phyloP scores from a whole-genome alignment of 768 basidiomycete species.

The Multifurca ochricompacta region DNA sequence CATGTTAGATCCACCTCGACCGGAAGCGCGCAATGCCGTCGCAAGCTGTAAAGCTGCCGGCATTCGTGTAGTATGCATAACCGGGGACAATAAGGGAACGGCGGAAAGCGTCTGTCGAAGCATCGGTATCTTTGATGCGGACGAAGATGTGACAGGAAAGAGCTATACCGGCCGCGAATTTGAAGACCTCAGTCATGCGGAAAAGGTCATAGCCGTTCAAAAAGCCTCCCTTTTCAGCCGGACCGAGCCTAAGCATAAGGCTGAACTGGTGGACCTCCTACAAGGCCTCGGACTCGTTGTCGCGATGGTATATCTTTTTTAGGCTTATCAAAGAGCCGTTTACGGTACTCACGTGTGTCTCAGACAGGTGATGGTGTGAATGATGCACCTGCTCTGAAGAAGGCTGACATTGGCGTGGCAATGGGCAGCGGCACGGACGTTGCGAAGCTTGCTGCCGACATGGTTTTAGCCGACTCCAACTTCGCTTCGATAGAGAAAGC shows the following conservation, averaged over 20 bases:
- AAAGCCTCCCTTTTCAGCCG: conserved; percentile 85
- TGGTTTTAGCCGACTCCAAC: conserved; percentile 96
- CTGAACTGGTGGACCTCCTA: conserved; percentile 85
- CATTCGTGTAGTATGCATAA: conserved; percentile 94
- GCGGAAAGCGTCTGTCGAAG: conserved; percentile 96
- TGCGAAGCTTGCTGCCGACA: conserved; percentile 94
- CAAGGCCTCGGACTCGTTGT: conserved; percentile 90
- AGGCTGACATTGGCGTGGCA: conserved; percentile 95
- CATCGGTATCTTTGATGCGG: conserved; percentile 83
- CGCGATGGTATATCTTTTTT: conserved; percentile 62
- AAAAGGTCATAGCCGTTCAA: conserved; percentile 83
- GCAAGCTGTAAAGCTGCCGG: conserved; percentile 89
- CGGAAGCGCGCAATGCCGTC: conserved; percentile 81
- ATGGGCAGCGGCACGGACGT: conserved; percentile 99
- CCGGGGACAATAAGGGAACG: conserved; percentile 96
- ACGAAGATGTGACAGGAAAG: conserved; percentile 90
- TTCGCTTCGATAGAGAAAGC: conserved; percentile 96
- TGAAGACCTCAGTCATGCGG: conserved; percentile 68
- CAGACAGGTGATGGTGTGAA: conserved; percentile 97
- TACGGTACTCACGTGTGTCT: conserved; percentile 12
- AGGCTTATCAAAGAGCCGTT: conserved; percentile 1
- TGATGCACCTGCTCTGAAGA: conserved; percentile 94
- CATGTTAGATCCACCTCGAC: conserved; percentile 97
- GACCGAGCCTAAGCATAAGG: conserved; percentile 94
- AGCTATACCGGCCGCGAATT: conserved; percentile 93